Evolutionary conservation across 2,329 filamentous ascomycete genomes (phyloP).

Genomic region (Thielaviopsis populi): DNA sequence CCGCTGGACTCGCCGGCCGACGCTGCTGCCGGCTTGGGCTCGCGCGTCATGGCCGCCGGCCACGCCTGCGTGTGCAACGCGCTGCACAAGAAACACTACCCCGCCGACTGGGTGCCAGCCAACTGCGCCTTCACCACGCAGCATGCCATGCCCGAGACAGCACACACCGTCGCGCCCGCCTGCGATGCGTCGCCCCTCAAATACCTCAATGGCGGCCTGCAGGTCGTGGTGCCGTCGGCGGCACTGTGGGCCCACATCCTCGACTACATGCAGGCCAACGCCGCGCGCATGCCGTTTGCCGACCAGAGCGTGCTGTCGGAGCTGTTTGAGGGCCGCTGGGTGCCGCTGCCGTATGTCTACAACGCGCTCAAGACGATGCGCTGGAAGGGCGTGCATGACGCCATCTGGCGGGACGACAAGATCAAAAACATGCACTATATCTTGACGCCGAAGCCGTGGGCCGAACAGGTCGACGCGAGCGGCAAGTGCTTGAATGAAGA

Average conservation of each 20-base stretch:
- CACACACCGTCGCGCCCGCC: conserved; percentile 32
- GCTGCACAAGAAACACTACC: conserved; percentile 63
- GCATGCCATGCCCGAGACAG: conserved; percentile 30
- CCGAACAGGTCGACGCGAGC: conserved; percentile 32
- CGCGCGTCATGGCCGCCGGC: conserved; percentile 61
- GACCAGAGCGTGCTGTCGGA: conserved; percentile 45
- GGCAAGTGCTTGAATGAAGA: conserved; percentile 32
- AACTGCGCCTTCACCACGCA: conserved; percentile 46
- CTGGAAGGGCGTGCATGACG: conserved; percentile 35
- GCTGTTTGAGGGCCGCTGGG: conserved; percentile 41
- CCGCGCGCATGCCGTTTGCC: conserved; percentile 38
- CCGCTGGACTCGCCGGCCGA: conserved; percentile 40
- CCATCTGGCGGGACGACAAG: conserved; percentile 41
- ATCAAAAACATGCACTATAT: conserved; percentile 51
- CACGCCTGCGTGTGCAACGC: conserved; percentile 84
- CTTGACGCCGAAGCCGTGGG: conserved; percentile 46
- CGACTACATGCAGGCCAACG: conserved; percentile 33
- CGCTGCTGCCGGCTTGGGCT: conserved; percentile 1
- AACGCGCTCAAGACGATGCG: conserved; percentile 49
- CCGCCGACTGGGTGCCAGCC: conserved; percentile 46
- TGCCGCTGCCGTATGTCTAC: conserved; percentile 43
- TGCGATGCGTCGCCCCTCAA: conserved; percentile 34
- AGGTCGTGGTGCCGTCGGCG: conserved; percentile 39
- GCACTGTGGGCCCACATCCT: conserved; percentile 36
- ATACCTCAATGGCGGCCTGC: conserved; percentile 38